Base-by-base conservation (phyloP, 768 basidiomycete species). In the Collybia nuda region DNA sequence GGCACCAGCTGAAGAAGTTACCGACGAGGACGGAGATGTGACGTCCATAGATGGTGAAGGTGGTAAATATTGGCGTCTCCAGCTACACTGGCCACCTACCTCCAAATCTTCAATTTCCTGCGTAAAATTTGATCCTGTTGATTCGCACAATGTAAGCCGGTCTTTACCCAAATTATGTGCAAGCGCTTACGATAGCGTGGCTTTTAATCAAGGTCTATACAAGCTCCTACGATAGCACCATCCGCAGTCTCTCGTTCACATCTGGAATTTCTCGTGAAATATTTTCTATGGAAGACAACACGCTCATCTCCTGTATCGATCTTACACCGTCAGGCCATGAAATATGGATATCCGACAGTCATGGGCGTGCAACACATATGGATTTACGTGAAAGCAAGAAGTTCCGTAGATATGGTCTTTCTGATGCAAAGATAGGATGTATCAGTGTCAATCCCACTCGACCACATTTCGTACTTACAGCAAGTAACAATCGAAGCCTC, bases 1-100 rank as follows among this genome's bases (percentile, higher is more conserved):
- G 53, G 89, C 91, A 2, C 70, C 82, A 7, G 57, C 68, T 18
- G 87, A 88, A 24, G 88, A 90, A 57, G 72, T 71, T 1, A 72
- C 71, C 2, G 87, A 88, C 47, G 88, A 87, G 39, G 88, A 89
- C 50, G 82, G 82, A 43, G 68, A 73, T 19, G 50, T 62, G 24
- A 57, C 67, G 6, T 47, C 69, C 9, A 64, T 61, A 18, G 76
- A 80, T 32, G 59, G 63, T 26, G 85, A 86, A 64, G 77, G 79
- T n/a, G 91, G 91, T 3, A 85, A 80, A 64, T 85, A 85, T 59
- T 93, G 87, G 86, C 79, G 83, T 8, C 67, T 93, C 44, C 91
- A 93, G 61, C 70, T 77, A 18, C 91, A 93, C 56, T 93, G 91
- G 91, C 91, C 91, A 0, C 85, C 86, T 3, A 85, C 84, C 0